phyloP scores from a whole-genome alignment of 164 flowering plant genomes.

The Warburgia ugandensis region DNA sequence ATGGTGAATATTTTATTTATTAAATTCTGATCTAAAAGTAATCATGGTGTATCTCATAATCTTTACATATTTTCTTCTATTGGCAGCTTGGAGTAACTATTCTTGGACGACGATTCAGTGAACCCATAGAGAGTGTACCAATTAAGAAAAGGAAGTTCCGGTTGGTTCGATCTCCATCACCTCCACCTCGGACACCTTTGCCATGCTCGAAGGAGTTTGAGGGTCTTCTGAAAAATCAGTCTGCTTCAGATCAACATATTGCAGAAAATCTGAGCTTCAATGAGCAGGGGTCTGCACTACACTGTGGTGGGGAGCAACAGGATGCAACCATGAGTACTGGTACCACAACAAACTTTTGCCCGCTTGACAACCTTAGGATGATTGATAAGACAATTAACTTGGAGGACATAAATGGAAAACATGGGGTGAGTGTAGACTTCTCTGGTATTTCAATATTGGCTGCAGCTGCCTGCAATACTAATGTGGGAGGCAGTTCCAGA shows the following conservation, averaged over 20 bases:
- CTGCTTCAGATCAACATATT: slow-evolving; percentile 14
- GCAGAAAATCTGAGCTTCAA: too few relatives aligned
- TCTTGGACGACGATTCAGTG: slow-evolving; percentile 43
- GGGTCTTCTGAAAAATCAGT: slow-evolving; percentile 4
- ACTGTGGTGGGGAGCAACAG: not conserved
- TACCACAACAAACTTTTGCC: slow-evolving; percentile 8
- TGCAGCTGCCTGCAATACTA: slow-evolving; percentile 50
- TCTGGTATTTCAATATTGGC: slow-evolving; percentile 71
- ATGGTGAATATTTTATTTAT: too few relatives aligned
- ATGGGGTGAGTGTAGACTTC: slow-evolving; percentile 32
- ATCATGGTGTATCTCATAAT: not conserved
- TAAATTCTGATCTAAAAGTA: too few relatives aligned
- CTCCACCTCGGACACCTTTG: slow-evolving; percentile 25
- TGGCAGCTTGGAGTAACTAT: slow-evolving; percentile 49
- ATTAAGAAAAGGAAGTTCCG: slow-evolving; percentile 59
- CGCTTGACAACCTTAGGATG: slow-evolving; percentile 4
- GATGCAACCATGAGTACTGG: not conserved
- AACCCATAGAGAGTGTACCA: slow-evolving; percentile 49
- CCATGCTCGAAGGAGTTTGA: slow-evolving; percentile 19
- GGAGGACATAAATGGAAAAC: slow-evolving; percentile 10
- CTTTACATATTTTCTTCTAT: slow-evolving; percentile 5
- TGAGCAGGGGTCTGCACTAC: slow-evolving; percentile 6
- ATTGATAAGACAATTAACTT: slow-evolving; percentile 6
- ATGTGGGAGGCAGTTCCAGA: slow-evolving; percentile 18
- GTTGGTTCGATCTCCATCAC: slow-evolving; percentile 35